Percentiles rank a stretch among this genome's conserved stretches.
phyloP scores from a whole-genome alignment of 2,329 filamentous ascomycete genomes.

The Fusarium illudens region DNA sequence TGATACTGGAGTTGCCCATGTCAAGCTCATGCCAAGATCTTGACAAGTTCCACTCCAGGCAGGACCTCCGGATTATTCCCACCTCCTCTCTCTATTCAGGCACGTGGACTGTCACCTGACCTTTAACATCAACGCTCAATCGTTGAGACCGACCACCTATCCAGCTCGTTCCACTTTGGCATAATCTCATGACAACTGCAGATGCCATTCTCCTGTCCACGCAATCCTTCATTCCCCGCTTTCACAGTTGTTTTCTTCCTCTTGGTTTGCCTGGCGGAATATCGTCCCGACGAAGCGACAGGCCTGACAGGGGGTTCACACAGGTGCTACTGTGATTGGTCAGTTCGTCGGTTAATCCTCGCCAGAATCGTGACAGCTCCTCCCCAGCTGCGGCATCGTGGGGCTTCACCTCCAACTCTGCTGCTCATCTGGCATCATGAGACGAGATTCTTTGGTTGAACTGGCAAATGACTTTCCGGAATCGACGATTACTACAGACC shows the following conservation, averaged over 20 bases:
- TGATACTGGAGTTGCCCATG: constrained; percentile 1
- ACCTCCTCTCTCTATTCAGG: neutral
- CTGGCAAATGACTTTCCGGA: constrained; percentile 24
- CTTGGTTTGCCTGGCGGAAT: constrained; percentile 20
- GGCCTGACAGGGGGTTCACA: neutral
- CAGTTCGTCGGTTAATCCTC: constrained; percentile 5
- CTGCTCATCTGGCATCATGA: constrained; percentile 33
- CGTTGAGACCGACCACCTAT: neutral
- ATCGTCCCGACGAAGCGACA: constrained; percentile 34
- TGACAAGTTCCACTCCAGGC: neutral
- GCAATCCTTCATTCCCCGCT: constrained; percentile 2
- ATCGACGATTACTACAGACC: neutral
- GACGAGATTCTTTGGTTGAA: constrained; percentile 13
- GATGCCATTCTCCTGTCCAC: neutral
- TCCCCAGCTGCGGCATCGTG: constrained; percentile 30
- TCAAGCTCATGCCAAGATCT: neutral
- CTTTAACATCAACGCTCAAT: neutral
- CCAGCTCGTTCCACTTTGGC: neutral
- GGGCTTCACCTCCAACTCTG: constrained; percentile 32
- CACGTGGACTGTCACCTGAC: neutral
- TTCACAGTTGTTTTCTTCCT: neutral
- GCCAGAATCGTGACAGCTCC: neutral
- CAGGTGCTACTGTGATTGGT: constrained; percentile 10
- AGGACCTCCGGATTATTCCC: neutral
- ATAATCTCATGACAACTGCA: neutral